phyloP scores from a whole-genome alignment of 306 rosid species.

The Echinosophora koreensis region DNA sequence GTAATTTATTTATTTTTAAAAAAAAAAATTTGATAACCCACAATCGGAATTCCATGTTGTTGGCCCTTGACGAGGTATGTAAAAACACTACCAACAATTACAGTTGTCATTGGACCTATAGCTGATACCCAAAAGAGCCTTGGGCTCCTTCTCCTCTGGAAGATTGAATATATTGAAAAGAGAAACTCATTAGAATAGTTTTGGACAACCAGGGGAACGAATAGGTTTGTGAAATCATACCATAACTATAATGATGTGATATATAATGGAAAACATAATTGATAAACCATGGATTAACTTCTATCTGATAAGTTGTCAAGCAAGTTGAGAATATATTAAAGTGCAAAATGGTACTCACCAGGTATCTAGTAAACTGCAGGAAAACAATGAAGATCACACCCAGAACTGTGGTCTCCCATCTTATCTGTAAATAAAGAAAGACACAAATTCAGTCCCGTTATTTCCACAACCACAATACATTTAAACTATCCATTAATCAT shows the following conservation, averaged over 20 bases:
- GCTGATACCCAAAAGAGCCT: slow-evolving; percentile 90
- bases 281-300: slow-evolving; percentile 43
- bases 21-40: slow-evolving; percentile 47
- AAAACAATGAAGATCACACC: slow-evolving; percentile 64
- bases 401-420: slow-evolving; percentile 73
- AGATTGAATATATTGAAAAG: slow-evolving; percentile 5
- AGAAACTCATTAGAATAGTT: slow-evolving; percentile 8
- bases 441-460: background rate
- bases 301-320: slow-evolving; percentile 48
- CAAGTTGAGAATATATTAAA: slow-evolving; percentile 29
- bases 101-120: slow-evolving; percentile 72
- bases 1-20: background rate
- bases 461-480: background rate
- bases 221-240: background rate
- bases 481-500: no score
- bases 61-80: slow-evolving; percentile 64
- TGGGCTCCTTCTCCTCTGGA: slow-evolving; percentile 65
- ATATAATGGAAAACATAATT: background rate
- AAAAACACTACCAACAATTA: slow-evolving; percentile 62
- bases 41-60: slow-evolving; percentile 74
- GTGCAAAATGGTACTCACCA: slow-evolving; percentile 55
- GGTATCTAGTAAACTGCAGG: slow-evolving; percentile 58
- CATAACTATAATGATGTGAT: background rate
- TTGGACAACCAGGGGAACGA: background rate
- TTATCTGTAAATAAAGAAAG: slow-evolving; percentile 59